Evolutionary conservation across 371 early-diverging fungal species (phyloP), one percentile per base, ranked within the genome.

Genomic region (Vairimorpha ceranae): DNA sequence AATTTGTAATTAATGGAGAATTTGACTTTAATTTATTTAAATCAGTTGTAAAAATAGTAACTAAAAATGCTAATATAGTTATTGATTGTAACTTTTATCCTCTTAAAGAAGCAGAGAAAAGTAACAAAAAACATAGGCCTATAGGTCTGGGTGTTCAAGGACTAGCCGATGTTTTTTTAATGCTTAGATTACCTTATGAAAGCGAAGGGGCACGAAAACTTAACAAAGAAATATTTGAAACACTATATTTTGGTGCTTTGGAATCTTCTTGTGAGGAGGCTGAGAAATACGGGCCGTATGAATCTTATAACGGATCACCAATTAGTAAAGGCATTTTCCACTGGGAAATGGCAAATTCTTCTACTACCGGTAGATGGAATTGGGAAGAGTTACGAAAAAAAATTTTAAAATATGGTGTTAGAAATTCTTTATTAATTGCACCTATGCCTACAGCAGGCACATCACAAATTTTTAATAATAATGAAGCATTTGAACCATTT

Each of bases 391-490:
- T 98, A 33, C 87, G 93, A 35, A 86, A 83, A n/a, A 85, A 87
- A 67, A 92, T 98, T 67, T 87, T 88, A 32, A 75, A 89, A 79
- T 85, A 89, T 78, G 99, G 99, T 73, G 89, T 94, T 19, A 89
- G 97, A 66, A 98, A 98, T 87, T 92, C 92, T 17, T 86, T 97
- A n/a, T 84, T 96, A 23, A 87, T 95, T 2, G 95, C 97, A 6
- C 95, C 94, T 2, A 98, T 98, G 99, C 99, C 99, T 12, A 98
- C 99, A 0, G 97, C 99, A 1, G 91, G 92, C 15, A 98, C 99
- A 2, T 93, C 94, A 19, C 97, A 97, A 84, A 94, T 98, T 66
- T 87, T 95, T 51, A 97, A 97, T 29, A 93, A 90, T 86, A 96
- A 93, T 83, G 99, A 98, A 86, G 93, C 94, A 83, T 94, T 95